Conservation (phyloP, 192 early-diverging fungal genomes). For the Backusella sp. region DNA sequence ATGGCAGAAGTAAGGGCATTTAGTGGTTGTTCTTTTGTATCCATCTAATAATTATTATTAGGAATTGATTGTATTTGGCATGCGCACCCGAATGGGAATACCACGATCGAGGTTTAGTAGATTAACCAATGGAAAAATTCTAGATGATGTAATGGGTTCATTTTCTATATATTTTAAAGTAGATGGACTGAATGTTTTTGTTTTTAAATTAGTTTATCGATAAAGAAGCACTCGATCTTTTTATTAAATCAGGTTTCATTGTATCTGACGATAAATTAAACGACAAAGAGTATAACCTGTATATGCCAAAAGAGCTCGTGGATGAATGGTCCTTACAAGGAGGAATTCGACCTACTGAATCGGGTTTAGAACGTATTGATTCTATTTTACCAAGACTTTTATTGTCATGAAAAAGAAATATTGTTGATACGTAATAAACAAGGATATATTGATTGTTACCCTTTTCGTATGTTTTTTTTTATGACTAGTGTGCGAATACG, state of each 20-base stretch:
- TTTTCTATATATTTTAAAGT: not conserved
- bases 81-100: constrained; percentile 48
- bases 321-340: constrained; percentile 7
- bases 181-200: not conserved
- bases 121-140: constrained; percentile 26
- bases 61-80: constrained; percentile 50
- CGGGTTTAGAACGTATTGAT: constrained; percentile 50
- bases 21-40: not conserved
- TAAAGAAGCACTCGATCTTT: constrained; percentile 12
- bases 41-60: constrained; percentile 15
- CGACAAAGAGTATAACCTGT: constrained; percentile 2
- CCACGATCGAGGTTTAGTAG: constrained; percentile 26
- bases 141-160: constrained; percentile 38
- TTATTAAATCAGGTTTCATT: constrained; percentile 21
- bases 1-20: constrained; percentile 21
- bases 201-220: constrained; percentile 8
- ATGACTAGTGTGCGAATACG: too few relatives aligned
- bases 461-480: too few relatives aligned
- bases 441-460: too few relatives aligned
- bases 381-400: constrained; percentile 37
- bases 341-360: constrained; percentile 48
- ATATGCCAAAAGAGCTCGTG: constrained; percentile 20
- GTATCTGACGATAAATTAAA: constrained; percentile 9
- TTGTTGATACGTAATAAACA: too few relatives aligned
- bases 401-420: not conserved